Evolutionary conservation across 352 stramenopile genomes (phyloP).

Genomic region (Pythium aristosporum): DNA sequence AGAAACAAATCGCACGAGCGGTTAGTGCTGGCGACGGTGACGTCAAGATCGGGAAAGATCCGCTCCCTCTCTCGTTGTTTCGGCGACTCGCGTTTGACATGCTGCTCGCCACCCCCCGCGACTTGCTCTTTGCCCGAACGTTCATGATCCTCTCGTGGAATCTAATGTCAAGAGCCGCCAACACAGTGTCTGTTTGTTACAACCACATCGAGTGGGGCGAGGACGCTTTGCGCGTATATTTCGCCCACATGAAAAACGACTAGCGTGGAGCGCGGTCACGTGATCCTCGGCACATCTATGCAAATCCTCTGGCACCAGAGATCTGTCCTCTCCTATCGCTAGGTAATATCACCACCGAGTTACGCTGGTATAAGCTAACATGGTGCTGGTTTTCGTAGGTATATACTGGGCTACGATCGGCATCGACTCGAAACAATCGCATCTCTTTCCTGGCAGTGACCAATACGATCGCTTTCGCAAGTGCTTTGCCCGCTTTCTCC

Average conservation of each 20-base stretch:
- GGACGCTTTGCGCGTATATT: slow-evolving; percentile 36
- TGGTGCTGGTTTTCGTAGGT: neutral
- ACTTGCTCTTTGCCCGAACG: slow-evolving; percentile 2
- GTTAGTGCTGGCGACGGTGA: neutral
- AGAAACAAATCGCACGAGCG: slow-evolving; percentile 3
- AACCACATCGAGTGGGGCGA: slow-evolving; percentile 28
- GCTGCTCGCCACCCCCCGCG: neutral
- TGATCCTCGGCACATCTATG: slow-evolving; percentile 35
- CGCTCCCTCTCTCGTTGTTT: slow-evolving; percentile 7
- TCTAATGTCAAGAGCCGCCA: slow-evolving; percentile 3
- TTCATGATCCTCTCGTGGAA: slow-evolving; percentile 17
- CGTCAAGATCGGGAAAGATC: slow-evolving; percentile 9
- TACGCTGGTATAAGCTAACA: slow-evolving; percentile 6
- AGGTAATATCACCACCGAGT: too few species aligned
- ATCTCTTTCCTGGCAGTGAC: slow-evolving; percentile 22
- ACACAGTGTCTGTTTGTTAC: slow-evolving; percentile 10
- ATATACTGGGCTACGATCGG: slow-evolving; percentile 19
- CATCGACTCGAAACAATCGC: slow-evolving; percentile 5
- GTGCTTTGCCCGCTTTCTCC: slow-evolving; percentile 11
- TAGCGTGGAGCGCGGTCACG: slow-evolving; percentile 22
- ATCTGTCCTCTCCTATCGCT: slow-evolving; percentile 36
- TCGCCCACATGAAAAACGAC: slow-evolving; percentile 40
- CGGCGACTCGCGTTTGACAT: slow-evolving; percentile 3
- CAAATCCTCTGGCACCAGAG: slow-evolving; percentile 29
- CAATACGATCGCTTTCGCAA: slow-evolving; percentile 31